phyloP scores from a whole-genome alignment of 208 protist genomes.

The Tetramitus jugosus region DNA sequence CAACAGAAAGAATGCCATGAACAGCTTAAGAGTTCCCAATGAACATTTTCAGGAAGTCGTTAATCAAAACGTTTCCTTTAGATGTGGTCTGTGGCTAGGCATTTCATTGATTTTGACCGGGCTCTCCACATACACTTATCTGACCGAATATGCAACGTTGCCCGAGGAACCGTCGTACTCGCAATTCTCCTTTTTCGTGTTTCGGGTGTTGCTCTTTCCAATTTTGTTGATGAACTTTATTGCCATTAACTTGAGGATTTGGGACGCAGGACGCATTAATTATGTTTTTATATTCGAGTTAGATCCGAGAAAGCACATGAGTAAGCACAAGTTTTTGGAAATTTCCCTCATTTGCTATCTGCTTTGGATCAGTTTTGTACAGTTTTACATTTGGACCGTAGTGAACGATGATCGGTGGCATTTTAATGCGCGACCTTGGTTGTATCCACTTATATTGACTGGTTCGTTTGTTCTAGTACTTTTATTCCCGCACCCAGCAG shows the following conservation, averaged over 20 bases:
- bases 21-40: background rate
- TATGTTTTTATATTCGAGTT: slow-evolving; percentile 43
- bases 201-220: slow-evolving; percentile 25
- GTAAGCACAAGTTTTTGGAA: slow-evolving; percentile 17
- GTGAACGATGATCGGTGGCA: too few relatives aligned
- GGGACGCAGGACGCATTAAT: slow-evolving; percentile 38
- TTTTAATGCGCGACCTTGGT: too few relatives aligned
- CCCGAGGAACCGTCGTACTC: too few relatives aligned
- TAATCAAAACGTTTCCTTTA: background rate
- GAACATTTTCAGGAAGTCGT: background rate
- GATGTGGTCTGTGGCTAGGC: background rate
- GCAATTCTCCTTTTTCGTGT: slow-evolving; percentile 20
- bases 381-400: too few relatives aligned
- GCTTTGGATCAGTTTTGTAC: background rate
- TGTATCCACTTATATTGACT: too few relatives aligned
- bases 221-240: slow-evolving; percentile 29
- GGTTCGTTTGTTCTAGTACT: too few relatives aligned
- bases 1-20: background rate
- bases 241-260: slow-evolving; percentile 39
- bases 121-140: background rate
- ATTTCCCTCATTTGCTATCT: too few relatives aligned
- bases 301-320: slow-evolving; percentile 21
- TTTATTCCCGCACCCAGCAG: too few relatives aligned
- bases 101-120: background rate
- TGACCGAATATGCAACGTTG: background rate